These are phyloP conservation scores for Clarkia xantiana DNA, from an alignment of 345 rosid species.

Conservation along the genomic window DNA sequence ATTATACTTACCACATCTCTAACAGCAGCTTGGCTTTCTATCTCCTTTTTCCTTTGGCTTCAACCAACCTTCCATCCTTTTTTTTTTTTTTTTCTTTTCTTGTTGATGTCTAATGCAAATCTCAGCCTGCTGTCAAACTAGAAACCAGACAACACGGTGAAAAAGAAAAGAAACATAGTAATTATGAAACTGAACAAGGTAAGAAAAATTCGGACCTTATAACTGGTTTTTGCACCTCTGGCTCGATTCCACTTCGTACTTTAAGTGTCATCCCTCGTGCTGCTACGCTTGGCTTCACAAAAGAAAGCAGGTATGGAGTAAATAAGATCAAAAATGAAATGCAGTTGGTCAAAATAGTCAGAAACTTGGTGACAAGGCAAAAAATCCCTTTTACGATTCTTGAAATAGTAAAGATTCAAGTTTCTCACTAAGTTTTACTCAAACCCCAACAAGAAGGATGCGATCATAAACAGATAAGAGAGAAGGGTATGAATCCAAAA, in stretches of 20 bases:
- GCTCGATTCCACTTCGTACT: constrained; percentile 13
- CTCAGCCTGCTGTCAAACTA: constrained; percentile 24
- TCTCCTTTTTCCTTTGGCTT: constrained; percentile 2
- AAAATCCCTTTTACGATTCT: no score
- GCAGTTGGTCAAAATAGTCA: neutral
- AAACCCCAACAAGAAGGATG: neutral
- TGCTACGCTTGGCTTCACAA: constrained; percentile 27
- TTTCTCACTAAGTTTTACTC: neutral
- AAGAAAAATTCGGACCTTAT: constrained; percentile 17
- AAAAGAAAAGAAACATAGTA: constrained; percentile 18
- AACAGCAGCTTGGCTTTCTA: constrained; percentile 48
- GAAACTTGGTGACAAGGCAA: no score
- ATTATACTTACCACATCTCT: constrained; percentile 27
- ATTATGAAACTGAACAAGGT: constrained; percentile 1
- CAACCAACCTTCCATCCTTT: neutral
- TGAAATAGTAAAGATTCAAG: neutral
- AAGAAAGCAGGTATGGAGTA: constrained; percentile 13
- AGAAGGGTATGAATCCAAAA: constrained; percentile 21
- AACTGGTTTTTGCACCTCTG: constrained; percentile 25
- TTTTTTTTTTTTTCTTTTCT: neutral
- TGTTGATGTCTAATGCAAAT: constrained; percentile 20
- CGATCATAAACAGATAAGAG: constrained; percentile 3
- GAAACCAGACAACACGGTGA: constrained; percentile 8
- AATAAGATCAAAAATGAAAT: neutral
- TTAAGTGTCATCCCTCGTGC: constrained; percentile 13